Percentiles rank a stretch among this genome's conserved stretches.
Conservation (phyloP, 768 basidiomycete genomes). For the Lentinula sp. region DNA sequence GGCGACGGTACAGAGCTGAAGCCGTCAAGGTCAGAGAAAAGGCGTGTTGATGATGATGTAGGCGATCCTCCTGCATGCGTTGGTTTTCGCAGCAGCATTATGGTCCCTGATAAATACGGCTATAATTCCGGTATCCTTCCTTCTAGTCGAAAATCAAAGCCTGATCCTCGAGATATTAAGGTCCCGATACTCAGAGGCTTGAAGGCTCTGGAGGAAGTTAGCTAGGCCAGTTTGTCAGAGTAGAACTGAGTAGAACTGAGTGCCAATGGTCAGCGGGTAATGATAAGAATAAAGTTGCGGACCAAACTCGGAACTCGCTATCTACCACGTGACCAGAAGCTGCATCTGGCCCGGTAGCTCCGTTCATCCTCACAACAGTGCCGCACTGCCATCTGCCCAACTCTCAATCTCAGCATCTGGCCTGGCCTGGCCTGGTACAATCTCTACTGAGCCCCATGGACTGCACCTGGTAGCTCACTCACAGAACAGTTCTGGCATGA, state of each 20-base stretch:
- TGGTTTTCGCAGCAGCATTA: conserved; percentile 5
- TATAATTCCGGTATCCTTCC: neutral
- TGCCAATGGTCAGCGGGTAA: neutral
- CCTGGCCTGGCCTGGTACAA: too few species aligned
- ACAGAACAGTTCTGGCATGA: too few species aligned
- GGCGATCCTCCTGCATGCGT: neutral
- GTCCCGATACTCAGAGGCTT: neutral
- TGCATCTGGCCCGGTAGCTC: neutral
- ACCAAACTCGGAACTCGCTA: neutral
- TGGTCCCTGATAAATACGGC: neutral
- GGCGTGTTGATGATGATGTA: neutral
- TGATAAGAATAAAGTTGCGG: neutral
- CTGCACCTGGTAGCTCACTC: too few species aligned
- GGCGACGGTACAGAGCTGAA: neutral
- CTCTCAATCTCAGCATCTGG: too few species aligned
- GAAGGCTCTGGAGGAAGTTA: neutral
- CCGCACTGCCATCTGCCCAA: too few species aligned
- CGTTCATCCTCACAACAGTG: too few species aligned
- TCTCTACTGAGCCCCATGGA: too few species aligned
- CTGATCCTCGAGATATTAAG: neutral
- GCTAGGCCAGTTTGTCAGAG: neutral
- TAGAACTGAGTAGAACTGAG: neutral
- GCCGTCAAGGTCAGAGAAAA: conserved; percentile 2
- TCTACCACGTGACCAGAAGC: neutral
- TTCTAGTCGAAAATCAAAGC: neutral